These are phyloP conservation scores for Dalbergia oliveri DNA, from an alignment of 306 rosid species.

Conservation along the genomic window DNA sequence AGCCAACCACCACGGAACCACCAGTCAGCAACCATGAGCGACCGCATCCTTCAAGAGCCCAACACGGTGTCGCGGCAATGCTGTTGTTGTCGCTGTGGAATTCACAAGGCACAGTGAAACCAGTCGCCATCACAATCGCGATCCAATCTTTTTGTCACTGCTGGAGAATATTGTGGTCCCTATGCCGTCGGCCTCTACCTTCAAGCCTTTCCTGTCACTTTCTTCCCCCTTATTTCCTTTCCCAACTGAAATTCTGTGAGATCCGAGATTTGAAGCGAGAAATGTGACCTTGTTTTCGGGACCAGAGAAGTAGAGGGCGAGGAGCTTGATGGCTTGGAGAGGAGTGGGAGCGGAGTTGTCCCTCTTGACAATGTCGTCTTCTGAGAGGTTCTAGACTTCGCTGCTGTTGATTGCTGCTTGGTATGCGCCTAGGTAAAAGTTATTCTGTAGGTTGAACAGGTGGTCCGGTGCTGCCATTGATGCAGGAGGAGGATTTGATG, in stretches of 20 bases:
- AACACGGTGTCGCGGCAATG: too few species aligned
- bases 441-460: conserved; percentile 82
- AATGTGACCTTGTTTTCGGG: conserved; percentile 72
- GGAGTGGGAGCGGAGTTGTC: conserved; percentile 86
- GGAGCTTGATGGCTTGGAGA: conserved; percentile 91
- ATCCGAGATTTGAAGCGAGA: background rate
- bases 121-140: too few species aligned
- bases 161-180: too few species aligned
- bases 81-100: too few species aligned
- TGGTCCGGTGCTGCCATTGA: conserved; percentile 80
- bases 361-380: conserved; percentile 77
- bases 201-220: too few species aligned
- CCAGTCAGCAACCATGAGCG: too few species aligned
- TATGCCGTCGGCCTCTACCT: too few species aligned
- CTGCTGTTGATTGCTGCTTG: conserved; percentile 92
- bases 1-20: too few species aligned
- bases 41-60: too few species aligned
- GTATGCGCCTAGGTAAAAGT: conserved; percentile 90
- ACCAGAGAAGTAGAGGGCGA: conserved; percentile 82
- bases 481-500: background rate
- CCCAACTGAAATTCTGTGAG: background rate
- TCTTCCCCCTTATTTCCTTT: too few species aligned
- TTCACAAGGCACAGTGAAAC: too few species aligned
- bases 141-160: too few species aligned
- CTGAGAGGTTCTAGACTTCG: conserved; percentile 73